Base-by-base conservation (phyloP, 306 rosid genomes). In the Albizia julibrissin region DNA sequence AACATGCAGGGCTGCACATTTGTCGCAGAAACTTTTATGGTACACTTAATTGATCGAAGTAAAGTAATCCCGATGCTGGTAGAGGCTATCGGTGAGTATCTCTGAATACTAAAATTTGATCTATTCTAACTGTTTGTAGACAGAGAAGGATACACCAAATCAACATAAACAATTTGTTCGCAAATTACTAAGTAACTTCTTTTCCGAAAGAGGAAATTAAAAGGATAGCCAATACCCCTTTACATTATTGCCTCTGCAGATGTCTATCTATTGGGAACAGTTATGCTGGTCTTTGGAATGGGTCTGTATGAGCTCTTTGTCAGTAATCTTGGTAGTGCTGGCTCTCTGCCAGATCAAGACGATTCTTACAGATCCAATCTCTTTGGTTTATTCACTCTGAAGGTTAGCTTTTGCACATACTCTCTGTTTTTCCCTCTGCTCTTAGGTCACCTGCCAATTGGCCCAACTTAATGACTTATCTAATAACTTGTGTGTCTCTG, bases 221-320 rank as follows among this genome's bases (percentile, higher is more conserved):
- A 40, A 16, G 34, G 40, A 71, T 6, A 29, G 21, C 12, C 69
- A 6, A 6, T 31, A 14, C 42, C 8, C 37, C 21, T 64, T 21
- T 72, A 3, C 81, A 68, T 68, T 56, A 43, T 84, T 84, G 78
- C 84, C 56, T 82, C 72, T 87, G 46, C 47, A 95, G 99, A 95
- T 92, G 90, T 93, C 21, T 95, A 91, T 89, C 99, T 93, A 59
- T 81, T 95, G 77, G 99, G 99, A 86, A 95, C 99, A 8, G 99
- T 95, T 84, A 95, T 95, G 99, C 87, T 95, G 74, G 99, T 95
- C 26, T 95, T 93, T 61, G 98, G 99, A 75, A 93, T 94, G 94
- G 99, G 99, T 77, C 93, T 95, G 52, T 95, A 95, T 81, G 99
- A 93, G 82, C 93, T 95, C 76, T 95, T 95, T 80, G 88, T 95